Evolutionary conservation across 345 rosid species (phyloP), one percentile per base, ranked within the genome.

Genomic region (Eucalyptus sideroxylon): DNA sequence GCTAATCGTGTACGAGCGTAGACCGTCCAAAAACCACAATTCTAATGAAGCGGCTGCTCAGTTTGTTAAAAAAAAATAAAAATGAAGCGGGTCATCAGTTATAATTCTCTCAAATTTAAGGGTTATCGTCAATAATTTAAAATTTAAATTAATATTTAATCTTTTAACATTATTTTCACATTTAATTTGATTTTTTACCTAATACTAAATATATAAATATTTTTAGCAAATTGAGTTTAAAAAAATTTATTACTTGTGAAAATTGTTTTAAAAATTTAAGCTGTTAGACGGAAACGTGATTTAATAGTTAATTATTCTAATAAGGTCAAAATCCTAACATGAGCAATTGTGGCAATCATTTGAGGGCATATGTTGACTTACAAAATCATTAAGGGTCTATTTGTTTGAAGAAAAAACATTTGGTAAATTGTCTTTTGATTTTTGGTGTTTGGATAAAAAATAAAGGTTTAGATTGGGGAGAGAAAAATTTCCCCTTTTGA

Each of bases 251-350:
- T 4, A 37, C 4, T 37, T 37, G 37, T 37, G 40, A 37, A 37
- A 37, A 51, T 0, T 51, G 0, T 0, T 51, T 51, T 6, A 51
- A 51, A 51, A 3, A 0, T 1, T 19, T 53, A 53, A 53, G 0
- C 0, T 4, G 2, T 53, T 19, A 0, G 0, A 53, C 0, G 4
- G 0, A 53, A 51, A 1, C 0, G 0, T 51, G 9, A 0, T 17
- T 53, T 17, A 53, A 53, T 53, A 3, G 19, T 53, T 19, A 53
- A 53, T 53, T 53, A 53, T 53, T 53, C 0, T 53, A 8, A 19
- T 0, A 16, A 4, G 2, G 19, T 0, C 40, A n/a, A 67, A 67
- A 16, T 3, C 11, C 11, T 65, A 65, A 3, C 0, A 1, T 1
- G 40, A 8, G 77, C 11, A n/a, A 3, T n/a, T 67, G 77, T 0